phyloP scores from a whole-genome alignment of 257 asterid genomes.

The Striga asiatica region DNA sequence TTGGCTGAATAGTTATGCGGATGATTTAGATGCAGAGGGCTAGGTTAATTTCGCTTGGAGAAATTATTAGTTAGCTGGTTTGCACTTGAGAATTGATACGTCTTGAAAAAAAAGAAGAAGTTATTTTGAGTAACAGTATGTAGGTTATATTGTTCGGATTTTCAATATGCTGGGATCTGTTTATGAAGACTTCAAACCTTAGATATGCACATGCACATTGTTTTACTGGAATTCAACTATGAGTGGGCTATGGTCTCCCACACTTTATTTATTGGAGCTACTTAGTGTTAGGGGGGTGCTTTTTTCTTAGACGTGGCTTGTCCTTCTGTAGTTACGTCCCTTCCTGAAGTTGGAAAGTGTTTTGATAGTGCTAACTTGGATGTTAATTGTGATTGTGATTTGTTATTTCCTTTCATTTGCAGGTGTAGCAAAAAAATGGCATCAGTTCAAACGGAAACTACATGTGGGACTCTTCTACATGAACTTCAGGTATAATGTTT shows the following conservation, averaged over 20 bases:
- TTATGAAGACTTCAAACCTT: not conserved
- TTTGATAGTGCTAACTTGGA: not conserved
- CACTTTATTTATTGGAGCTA: not conserved
- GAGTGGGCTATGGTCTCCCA: not conserved
- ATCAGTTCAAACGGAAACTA: conserved; percentile 48
- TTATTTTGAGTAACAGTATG: not conserved
- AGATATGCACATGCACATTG: not conserved
- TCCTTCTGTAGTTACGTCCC: not conserved
- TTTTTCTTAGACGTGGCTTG: not conserved
- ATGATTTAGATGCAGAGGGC: not conserved
- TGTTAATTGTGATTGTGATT: not conserved
- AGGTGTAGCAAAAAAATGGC: conserved; percentile 35
- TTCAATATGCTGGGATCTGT: not conserved
- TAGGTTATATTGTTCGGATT: not conserved
- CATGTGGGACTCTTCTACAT: conserved; percentile 70
- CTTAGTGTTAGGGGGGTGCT: not conserved
- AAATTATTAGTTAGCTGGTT: not conserved
- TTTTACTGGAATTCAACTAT: not conserved
- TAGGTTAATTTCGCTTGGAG: conserved; percentile 13
- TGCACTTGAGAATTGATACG: not conserved
- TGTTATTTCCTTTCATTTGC: conserved; percentile 13
- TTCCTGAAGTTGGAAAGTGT: conserved; percentile 5
- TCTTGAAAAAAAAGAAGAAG: not conserved
- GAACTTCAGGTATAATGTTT: conserved; percentile 68
- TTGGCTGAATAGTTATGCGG: not conserved